These are phyloP conservation scores for Phytophthora sp. DNA, from an alignment of 352 stramenopile species.

Conservation along the genomic window DNA sequence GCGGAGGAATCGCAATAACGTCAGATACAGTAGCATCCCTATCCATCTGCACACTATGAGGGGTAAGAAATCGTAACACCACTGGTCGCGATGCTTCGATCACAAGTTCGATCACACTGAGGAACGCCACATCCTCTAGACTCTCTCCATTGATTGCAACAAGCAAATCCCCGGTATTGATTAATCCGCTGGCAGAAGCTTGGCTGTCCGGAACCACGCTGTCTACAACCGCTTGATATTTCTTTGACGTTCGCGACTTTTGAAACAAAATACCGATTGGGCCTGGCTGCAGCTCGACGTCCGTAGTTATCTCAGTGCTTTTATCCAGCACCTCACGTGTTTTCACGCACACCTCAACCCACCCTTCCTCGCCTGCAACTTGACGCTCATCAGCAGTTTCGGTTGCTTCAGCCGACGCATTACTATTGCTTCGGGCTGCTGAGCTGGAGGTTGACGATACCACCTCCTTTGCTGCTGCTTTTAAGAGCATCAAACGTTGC, in stretches of 20 bases:
- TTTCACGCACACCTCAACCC: slow-evolving; percentile 73
- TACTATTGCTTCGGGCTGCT: slow-evolving; percentile 21
- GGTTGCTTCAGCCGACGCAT: slow-evolving; percentile 6
- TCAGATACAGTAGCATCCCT: slow-evolving; percentile 52
- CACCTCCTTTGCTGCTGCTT: slow-evolving; percentile 70
- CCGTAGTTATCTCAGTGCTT: slow-evolving; percentile 49
- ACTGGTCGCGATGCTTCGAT: slow-evolving; percentile 73
- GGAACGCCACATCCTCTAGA: slow-evolving; percentile 66
- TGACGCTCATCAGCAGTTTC: slow-evolving; percentile 36
- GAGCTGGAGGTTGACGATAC: slow-evolving; percentile 45
- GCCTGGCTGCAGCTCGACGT: slow-evolving; percentile 72
- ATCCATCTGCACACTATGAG: slow-evolving; percentile 41
- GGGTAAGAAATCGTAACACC: slow-evolving; percentile 72
- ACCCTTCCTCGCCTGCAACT: slow-evolving; percentile 67
- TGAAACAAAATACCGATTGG: slow-evolving; percentile 85
- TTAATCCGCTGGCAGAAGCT: slow-evolving; percentile 68
- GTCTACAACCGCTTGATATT: slow-evolving; percentile 79
- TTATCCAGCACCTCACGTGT: slow-evolving; percentile 60
- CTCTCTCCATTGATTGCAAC: slow-evolving; percentile 77
- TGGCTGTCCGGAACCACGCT: slow-evolving; percentile 84
- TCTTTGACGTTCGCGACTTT: slow-evolving; percentile 65
- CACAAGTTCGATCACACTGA: slow-evolving; percentile 79
- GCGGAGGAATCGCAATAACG: slow-evolving; percentile 57
- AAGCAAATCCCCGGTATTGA: slow-evolving; percentile 75
- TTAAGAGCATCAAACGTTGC: slow-evolving; percentile 68